Base-by-base conservation (phyloP, 345 rosid species). In the Syzygium aromaticum region DNA sequence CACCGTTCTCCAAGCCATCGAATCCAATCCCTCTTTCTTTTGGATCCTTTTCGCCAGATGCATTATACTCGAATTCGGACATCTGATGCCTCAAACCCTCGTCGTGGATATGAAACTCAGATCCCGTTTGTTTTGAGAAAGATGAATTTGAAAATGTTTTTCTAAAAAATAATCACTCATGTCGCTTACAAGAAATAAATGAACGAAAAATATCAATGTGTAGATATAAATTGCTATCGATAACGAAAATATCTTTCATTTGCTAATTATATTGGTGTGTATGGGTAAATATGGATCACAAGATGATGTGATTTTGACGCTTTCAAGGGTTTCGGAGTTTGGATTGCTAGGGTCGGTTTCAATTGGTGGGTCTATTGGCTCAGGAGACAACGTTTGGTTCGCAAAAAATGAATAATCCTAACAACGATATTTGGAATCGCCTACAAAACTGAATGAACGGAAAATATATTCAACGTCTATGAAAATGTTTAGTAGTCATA, bases 171-270 rank as follows among this genome's bases (percentile, higher is more conserved):
- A 5, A 14, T 5, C 0, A 1, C 0, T 6, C 15, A 13, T 11
- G 8, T 57, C 11, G 14, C 15, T 57, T 57, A 57, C 30, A 25
- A 25, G 25, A 57, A 25, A 57, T 25, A 25, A 57, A 25, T 57
- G 15, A 2, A 57, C 27, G 15, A 25, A 25, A 25, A 0, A 1
- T 57, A 25, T 25, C 25, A 25, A 25, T 59, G 3, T 1, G 25
- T 59, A 59, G 0, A 0, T 25, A 59, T 59, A 25, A 57, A 11
- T 59, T 6, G 0, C 3, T 57, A 4, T 25, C 1, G 0, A 57
- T 11, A 14, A 57, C 25, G 0, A 57, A 57, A 57, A 57, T 0
- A 59, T 25, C 11, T 64, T 30, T 30, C 22, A 2, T 67, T 67
- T 7, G 33, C 38, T 30, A 67, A 67, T 19, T 38, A 73, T 73